These are phyloP conservation scores for Silene conica DNA, from an alignment of 148 eudicot species.

Conservation along the genomic window DNA sequence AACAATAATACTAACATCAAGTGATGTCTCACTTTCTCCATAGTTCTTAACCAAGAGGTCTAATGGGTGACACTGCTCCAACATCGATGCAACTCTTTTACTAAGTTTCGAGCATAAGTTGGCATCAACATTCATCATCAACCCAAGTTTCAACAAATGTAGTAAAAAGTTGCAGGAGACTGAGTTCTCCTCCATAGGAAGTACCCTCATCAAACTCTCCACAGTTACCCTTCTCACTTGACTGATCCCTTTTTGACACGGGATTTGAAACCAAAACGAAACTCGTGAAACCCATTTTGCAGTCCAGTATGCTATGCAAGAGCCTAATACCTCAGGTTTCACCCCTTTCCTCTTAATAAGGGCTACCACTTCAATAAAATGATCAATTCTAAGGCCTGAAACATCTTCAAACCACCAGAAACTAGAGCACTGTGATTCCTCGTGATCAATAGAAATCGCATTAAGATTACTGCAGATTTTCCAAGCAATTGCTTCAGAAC, in stretches of 20 bases:
- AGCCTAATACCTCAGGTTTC: conserved; percentile 37
- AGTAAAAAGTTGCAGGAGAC: conserved; percentile 40
- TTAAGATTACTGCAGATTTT: conserved; percentile 32
- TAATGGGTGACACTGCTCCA: conserved; percentile 30
- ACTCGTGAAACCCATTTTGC: conserved; percentile 36
- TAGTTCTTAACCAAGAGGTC: conserved; percentile 44
- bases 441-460: neutral
- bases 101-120: conserved; percentile 25
- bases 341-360: conserved; percentile 34
- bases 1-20: conserved; percentile 34
- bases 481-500: conserved; percentile 49
- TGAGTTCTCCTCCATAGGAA: conserved; percentile 40
- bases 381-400: conserved; percentile 43
- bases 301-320: conserved; percentile 48
- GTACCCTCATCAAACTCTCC: conserved; percentile 35
- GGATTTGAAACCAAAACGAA: conserved; percentile 23
- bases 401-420: conserved; percentile 54
- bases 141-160: conserved; percentile 40
- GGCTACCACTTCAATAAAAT: conserved; percentile 42
- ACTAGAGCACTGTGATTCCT: neutral
- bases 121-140: conserved; percentile 28
- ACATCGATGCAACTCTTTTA: conserved; percentile 27
- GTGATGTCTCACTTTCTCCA: conserved; percentile 28
- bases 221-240: conserved; percentile 32
- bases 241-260: conserved; percentile 22